Base-by-base conservation (phyloP, 768 basidiomycete genomes). In the Collybia sordida region DNA sequence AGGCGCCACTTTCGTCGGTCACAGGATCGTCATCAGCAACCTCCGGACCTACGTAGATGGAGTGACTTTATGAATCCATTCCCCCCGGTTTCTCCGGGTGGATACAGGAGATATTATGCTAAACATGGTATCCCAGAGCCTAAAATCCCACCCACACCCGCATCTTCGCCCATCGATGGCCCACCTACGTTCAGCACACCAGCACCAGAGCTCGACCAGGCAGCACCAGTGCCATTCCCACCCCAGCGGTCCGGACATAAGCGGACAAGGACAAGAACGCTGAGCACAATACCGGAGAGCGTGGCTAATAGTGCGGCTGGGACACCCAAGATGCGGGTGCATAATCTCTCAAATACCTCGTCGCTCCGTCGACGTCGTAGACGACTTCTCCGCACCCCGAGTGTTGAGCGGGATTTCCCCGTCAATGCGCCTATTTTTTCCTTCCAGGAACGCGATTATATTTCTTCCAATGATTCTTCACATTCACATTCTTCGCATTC, bases 81-180 rank as follows among this genome's bases (percentile, higher is more conserved):
- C 51, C 73, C 73, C 6, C 60, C 60, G 4, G 69, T 77, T 24
- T 61, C 67, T 2, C 57, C 61, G 19, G 75, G 75, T 15, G 73
- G 73, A n/a, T 77, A 77, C 58, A 67, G 55, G 19, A 63, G 60
- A 51, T 77, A 72, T 50, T 77, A 76, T 54, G 56, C 59, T 38
- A 53, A 52, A 12, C 57, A 60, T 46, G 55, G 58, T 22, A 38
- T 56, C 40, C 54, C 57, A 3, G 41, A 52, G 22, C 57, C 49
- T 11, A 58, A 49, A 47, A 45, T 41, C 19, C 21, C 25, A 24
- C 41, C 44, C 5, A 37, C 45, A 1, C 52, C 45, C 12, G 27
- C 31, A 15, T 36, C 11, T 12, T 31, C n/a, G 19, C 24, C 23
- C 42, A 19, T 19, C 23, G 46, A 19, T 19, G 28, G 36, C 11